Conservation (phyloP, 2,329 filamentous ascomycete genomes). For the Canariomyces notabilis region DNA sequence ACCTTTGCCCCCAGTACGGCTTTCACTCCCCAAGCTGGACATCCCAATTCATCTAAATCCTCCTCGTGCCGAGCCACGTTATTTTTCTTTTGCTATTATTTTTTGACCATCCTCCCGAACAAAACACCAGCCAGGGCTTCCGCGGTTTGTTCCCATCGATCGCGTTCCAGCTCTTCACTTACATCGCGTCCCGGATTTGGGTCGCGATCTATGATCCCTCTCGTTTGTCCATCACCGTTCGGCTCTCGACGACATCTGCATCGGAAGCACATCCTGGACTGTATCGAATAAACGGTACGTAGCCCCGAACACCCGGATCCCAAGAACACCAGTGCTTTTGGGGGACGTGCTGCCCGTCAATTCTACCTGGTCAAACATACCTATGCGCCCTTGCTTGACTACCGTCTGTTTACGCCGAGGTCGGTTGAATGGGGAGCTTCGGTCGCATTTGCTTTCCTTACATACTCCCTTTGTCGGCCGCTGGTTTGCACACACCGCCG, state of each 20-base stretch:
- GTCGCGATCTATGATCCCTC: background rate
- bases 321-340: conserved; percentile 17
- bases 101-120: conserved; percentile 14
- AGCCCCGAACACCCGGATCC: conserved; percentile 19
- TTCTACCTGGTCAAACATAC: background rate
- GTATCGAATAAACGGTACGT: conserved; percentile 13
- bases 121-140: conserved; percentile 11
- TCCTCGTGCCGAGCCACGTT: conserved; percentile 24
- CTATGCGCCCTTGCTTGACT: background rate
- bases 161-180: background rate
- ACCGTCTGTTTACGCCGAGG: background rate
- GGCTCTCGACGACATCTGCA: conserved; percentile 1
- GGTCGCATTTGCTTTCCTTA: background rate
- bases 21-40: conserved; percentile 8
- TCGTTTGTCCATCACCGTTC: background rate
- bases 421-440: background rate
- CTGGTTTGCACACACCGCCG: background rate
- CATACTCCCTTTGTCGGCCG: background rate
- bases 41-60: conserved; percentile 14
- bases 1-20: conserved; percentile 2
- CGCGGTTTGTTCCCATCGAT: background rate
- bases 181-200: background rate
- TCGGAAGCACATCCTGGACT: background rate
- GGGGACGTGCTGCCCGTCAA: conserved; percentile 7
- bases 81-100: conserved; percentile 21